Conservation (phyloP, 495 filamentous ascomycete species). For the Penicillium odoratum region DNA sequence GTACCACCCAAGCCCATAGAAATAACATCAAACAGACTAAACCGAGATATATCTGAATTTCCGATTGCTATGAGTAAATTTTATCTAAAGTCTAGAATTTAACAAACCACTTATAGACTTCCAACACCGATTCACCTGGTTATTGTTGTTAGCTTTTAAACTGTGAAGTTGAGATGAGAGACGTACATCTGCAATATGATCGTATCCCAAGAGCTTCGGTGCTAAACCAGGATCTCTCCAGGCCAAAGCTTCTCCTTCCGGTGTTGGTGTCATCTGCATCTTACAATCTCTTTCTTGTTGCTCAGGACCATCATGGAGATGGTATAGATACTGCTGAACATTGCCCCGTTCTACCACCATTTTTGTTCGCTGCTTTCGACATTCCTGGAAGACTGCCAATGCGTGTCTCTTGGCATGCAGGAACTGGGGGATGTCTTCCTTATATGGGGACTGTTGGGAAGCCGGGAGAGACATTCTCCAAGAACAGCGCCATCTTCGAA, state of each 20-base stretch:
- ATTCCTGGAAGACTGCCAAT: constrained; percentile 45
- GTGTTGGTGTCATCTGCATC: constrained; percentile 46
- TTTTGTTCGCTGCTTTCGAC: constrained; percentile 44
- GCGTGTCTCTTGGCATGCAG: constrained; percentile 36
- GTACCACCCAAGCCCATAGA: not conserved
- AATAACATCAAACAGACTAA: too few species aligned
- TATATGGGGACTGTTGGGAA: constrained; percentile 26
- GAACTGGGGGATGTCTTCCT: constrained; percentile 28
- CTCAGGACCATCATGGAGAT: constrained; percentile 50
- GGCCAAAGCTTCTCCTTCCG: constrained; percentile 44
- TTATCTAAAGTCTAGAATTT: constrained; percentile 23
- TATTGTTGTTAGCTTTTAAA: not conserved
- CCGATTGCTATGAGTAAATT: not conserved
- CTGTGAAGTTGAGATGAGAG: too few species aligned
- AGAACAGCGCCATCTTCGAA: constrained; percentile 54
- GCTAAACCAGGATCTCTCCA: constrained; percentile 48
- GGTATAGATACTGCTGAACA: constrained; percentile 50
- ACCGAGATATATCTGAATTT: not conserved
- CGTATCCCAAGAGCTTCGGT: constrained; percentile 45
- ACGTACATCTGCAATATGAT: constrained; percentile 40
- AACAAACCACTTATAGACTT: constrained; percentile 2
- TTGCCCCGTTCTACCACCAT: constrained; percentile 49
- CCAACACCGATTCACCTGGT: constrained; percentile 23
- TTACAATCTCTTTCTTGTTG: constrained; percentile 48
- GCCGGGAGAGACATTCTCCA: constrained; percentile 45